Percentiles rank a stretch among this genome's conserved stretches.
phyloP scores from a whole-genome alignment of 768 basidiomycete species.

The Boletus rubescentipes region DNA sequence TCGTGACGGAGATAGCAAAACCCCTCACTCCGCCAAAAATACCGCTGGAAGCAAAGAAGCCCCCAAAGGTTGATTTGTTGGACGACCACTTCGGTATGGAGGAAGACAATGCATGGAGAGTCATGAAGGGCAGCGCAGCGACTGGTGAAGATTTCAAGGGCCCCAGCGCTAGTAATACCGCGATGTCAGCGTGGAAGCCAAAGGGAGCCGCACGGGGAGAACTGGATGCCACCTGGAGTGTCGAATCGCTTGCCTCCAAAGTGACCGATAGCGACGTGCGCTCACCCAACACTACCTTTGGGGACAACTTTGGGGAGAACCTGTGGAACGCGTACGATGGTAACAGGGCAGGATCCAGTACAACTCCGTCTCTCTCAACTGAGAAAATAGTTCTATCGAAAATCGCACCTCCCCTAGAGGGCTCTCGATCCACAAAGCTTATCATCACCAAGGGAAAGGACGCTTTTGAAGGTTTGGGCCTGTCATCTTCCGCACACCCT shows the following conservation, averaged over 20 bases:
- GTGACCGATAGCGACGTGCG: constrained; percentile 23
- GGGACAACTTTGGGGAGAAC: constrained; percentile 62
- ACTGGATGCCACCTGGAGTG: constrained; percentile 42
- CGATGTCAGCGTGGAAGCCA: constrained; percentile 28
- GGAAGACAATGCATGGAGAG: constrained; percentile 51
- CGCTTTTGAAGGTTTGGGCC: constrained; percentile 76
- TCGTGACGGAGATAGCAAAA: constrained; percentile 35
- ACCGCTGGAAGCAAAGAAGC: constrained; percentile 13
- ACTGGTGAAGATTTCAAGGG: constrained; percentile 13
- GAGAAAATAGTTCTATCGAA: constrained; percentile 24
- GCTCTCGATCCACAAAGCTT: constrained; percentile 32
- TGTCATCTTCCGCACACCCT: constrained; percentile 44
- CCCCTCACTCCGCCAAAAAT: constrained; percentile 22
- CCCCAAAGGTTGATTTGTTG: constrained; percentile 32
- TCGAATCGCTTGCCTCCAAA: constrained; percentile 28
- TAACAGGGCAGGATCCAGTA: constrained; percentile 9
- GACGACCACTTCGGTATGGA: constrained; percentile 39
- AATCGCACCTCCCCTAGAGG: constrained; percentile 27
- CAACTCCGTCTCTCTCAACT: not conserved
- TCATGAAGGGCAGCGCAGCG: constrained; percentile 28
- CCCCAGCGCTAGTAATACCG: constrained; percentile 29
- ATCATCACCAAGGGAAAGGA: constrained; percentile 51
- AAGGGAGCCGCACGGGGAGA: constrained; percentile 21
- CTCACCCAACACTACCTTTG: constrained; percentile 45
- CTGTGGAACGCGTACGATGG: constrained; percentile 54